Evolutionary conservation across 1,139 yeast species (phyloP).

Genomic region (Geotrichum phurueaensis): DNA sequence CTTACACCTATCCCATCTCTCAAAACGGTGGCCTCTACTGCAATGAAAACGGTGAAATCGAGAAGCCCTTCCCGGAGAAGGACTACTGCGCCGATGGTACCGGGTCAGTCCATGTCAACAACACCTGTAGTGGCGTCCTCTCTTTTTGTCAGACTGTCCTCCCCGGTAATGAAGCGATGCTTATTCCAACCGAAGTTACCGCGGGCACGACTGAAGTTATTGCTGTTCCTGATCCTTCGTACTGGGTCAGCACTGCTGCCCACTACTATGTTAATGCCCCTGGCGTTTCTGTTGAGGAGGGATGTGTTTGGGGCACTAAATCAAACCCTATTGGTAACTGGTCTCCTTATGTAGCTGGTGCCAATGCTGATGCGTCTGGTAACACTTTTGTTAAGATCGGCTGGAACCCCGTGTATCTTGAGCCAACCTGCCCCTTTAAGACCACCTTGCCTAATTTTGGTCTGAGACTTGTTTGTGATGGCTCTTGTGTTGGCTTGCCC

Average conservation of each 20-base stretch:
- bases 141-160: conserved; percentile 90
- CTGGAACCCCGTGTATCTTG: conserved; percentile 83
- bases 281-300: conserved; percentile 69
- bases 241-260: conserved; percentile 62
- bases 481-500: conserved; percentile 64
- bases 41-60: conserved; percentile 58
- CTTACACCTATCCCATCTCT: conserved; percentile 80
- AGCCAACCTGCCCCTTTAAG: conserved; percentile 48
- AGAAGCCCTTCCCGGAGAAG: conserved; percentile 54
- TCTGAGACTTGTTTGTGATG: conserved; percentile 63
- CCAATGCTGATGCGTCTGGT: conserved; percentile 63
- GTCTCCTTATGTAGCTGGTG: conserved; percentile 91
- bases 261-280: conserved; percentile 85
- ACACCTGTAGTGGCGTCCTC: conserved; percentile 45
- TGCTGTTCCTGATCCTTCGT: conserved; percentile 78
- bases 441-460: conserved; percentile 61
- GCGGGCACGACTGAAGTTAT: conserved; percentile 45
- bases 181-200: conserved; percentile 68
- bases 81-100: conserved; percentile 67
- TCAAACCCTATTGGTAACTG: conserved; percentile 74
- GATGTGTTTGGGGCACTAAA: conserved; percentile 77
- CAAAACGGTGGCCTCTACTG: conserved; percentile 80
- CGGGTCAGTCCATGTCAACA: conserved; percentile 60
- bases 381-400: conserved; percentile 78
- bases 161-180: conserved; percentile 92